Conservation (phyloP, 352 stramenopile species). For the Pythium guiyangense region DNA sequence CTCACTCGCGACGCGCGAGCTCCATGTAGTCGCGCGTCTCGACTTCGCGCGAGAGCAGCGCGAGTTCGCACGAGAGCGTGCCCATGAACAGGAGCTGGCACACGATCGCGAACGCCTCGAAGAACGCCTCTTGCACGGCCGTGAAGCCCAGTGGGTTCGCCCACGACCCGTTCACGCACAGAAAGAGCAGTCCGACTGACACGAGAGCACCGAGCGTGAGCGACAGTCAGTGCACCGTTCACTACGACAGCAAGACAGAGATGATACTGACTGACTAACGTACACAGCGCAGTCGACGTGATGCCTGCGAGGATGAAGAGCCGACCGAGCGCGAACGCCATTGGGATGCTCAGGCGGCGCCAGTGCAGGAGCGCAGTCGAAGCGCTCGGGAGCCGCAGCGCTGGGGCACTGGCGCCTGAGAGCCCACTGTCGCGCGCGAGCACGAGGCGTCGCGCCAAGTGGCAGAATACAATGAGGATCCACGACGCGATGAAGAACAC, state of each 20-base stretch:
- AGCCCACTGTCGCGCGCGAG: slow-evolving; percentile 32
- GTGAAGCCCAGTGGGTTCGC: slow-evolving; percentile 78
- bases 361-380: slow-evolving; percentile 41
- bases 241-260: too few relatives aligned
- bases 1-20: slow-evolving; percentile 56
- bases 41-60: slow-evolving; percentile 49
- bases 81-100: slow-evolving; percentile 88
- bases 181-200: slow-evolving; percentile 73
- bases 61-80: slow-evolving; percentile 71
- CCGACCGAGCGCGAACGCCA: slow-evolving; percentile 42
- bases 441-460: slow-evolving; percentile 32
- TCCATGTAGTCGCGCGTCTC: slow-evolving; percentile 60
- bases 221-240: too few relatives aligned
- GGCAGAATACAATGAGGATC: slow-evolving; percentile 55
- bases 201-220: too few relatives aligned
- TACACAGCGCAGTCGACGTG: slow-evolving; percentile 65
- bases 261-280: slow-evolving; percentile 9
- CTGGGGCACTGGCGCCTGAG: too few relatives aligned
- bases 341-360: slow-evolving; percentile 42
- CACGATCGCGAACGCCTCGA: slow-evolving; percentile 79
- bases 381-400: slow-evolving; percentile 5
- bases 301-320: slow-evolving; percentile 46
- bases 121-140: slow-evolving; percentile 75
- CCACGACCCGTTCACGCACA: slow-evolving; percentile 80
- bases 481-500: slow-evolving; percentile 76